A percentile compares a stretch with the other conserved stretches of the same genome.
Evolutionary conservation across 2,329 filamentous ascomycete genomes (phyloP).

Genomic region (Fusarium oligoseptatum): DNA sequence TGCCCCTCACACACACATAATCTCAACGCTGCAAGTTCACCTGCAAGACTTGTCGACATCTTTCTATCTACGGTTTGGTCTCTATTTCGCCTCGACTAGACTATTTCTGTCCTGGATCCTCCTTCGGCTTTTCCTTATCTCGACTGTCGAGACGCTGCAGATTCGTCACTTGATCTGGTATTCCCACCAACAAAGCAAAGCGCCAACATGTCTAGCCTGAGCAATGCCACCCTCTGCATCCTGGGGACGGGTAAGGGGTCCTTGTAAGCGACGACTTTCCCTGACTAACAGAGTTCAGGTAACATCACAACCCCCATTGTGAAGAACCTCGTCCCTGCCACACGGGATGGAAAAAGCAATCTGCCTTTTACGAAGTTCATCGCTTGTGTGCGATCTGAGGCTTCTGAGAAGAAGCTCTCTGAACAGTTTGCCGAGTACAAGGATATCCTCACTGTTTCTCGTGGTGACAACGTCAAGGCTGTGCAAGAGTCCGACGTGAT

Average conservation of each 20-base stretch:
- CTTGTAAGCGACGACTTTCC: background rate
- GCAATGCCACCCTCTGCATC: slow-evolving; percentile 43
- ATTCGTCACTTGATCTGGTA: background rate
- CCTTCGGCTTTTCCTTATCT: background rate
- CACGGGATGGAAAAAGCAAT: slow-evolving; percentile 7
- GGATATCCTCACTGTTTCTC: slow-evolving; percentile 42
- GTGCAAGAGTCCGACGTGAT: slow-evolving; percentile 55
- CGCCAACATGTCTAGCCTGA: slow-evolving; percentile 30
- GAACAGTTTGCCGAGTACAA: slow-evolving; percentile 35
- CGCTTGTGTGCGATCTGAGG: slow-evolving; percentile 49
- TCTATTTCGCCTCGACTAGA: background rate
- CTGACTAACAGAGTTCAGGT: slow-evolving; percentile 28
- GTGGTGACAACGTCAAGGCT: slow-evolving; percentile 52
- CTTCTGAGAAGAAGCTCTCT: slow-evolving; percentile 39
- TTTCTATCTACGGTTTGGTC: slow-evolving; percentile 34
- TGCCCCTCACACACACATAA: slow-evolving; percentile 12
- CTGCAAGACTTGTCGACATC: slow-evolving; percentile 32
- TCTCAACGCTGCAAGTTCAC: background rate
- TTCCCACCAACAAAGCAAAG: background rate
- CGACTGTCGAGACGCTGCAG: background rate
- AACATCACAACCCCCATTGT: slow-evolving; percentile 51
- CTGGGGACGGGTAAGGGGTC: slow-evolving; percentile 38
- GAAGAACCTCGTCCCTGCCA: slow-evolving; percentile 35
- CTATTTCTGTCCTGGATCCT: background rate
- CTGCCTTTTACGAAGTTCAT: slow-evolving; percentile 45